Evolutionary conservation across 257 asterid species (phyloP), one percentile per base, ranked within the genome.

Genomic region (Scutellaria baicalensis): DNA sequence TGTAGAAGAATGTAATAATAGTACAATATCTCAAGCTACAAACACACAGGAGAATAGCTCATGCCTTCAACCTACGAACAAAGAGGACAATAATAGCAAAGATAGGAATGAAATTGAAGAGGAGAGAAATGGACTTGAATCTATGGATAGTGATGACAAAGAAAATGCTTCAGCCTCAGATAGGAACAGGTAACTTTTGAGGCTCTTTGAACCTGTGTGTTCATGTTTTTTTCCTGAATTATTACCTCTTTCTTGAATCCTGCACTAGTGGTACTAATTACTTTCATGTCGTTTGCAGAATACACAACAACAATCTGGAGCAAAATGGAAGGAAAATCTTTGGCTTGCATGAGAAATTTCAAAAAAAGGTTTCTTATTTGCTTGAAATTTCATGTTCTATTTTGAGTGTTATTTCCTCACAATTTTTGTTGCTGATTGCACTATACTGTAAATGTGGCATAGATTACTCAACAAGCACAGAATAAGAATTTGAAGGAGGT

Each of bases 101-200:
- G 71, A 64, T 59, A 76, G 39, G 43, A 71, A 44, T 50, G 76
- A 20, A 67, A 71, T 44, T 31, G 78, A 66, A 60, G 78, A 59
- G 60, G 68, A 18, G 67, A 73, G 59, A 78, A 21, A 54, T 7
- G 71, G 39, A 60, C 43, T n/a, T 11, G 84, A 81, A 55, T 42
- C 17, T 23, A 38, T 60, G 6, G 85, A 83, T 51, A 66, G 67
- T 38, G 96, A 91, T 51, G 86, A 89, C 71, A 91, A 94, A 78
- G 98, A 94, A 84, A 91, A 94, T 73, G 84, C 78, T 59, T 61
- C 93, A 50, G 84, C 79, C 68, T 64, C 82, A 16, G 89, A 84
- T 77, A 86, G 70, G 75, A 93, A 91, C 83, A 89, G 96, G 99
- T 93, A 55, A 27, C 12, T 39, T 7, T 8, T 49, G 74, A 63